Percentiles rank a stretch among this genome's conserved stretches.
Conservation (phyloP, 2,329 filamentous ascomycete genomes). For the Diaporthe batatas region DNA sequence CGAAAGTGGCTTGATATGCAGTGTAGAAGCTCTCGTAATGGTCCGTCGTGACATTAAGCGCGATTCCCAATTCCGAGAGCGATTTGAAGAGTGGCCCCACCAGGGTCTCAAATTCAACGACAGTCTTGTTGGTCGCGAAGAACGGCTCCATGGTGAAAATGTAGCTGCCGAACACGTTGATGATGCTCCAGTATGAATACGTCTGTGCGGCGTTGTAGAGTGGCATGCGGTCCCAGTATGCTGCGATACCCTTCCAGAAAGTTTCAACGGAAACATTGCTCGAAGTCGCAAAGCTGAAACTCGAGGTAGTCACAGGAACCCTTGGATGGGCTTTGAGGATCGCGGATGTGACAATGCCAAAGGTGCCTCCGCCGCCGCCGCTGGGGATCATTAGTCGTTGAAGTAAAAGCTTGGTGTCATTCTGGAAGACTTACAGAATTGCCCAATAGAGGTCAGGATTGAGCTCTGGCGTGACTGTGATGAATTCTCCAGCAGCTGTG, state of each 20-base stretch:
- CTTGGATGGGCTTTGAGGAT: conserved; percentile 47
- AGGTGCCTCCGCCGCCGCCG: conserved; percentile 57
- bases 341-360: conserved; percentile 51
- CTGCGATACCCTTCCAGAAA: conserved; percentile 63
- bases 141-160: conserved; percentile 38
- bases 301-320: conserved; percentile 42
- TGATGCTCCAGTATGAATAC: conserved; percentile 55
- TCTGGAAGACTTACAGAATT: conserved; percentile 47
- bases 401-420: too few relatives aligned
- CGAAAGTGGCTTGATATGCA: conserved; percentile 48
- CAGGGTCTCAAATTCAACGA: conserved; percentile 19
- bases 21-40: conserved; percentile 48
- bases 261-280: conserved; percentile 64
- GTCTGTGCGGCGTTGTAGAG: conserved; percentile 58
- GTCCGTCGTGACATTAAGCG: conserved; percentile 45
- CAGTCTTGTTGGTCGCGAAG: conserved; percentile 40
- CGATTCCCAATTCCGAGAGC: conserved; percentile 55
- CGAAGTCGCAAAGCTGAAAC: conserved; percentile 55
- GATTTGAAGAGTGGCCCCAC: conserved; percentile 47
- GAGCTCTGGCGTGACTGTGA: conserved; percentile 55
- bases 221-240: conserved; percentile 65
- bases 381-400: conserved; percentile 50
- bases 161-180: conserved; percentile 4
- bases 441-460: conserved; percentile 65
- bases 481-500: conserved; percentile 56